phyloP scores from a whole-genome alignment of 495 filamentous ascomycete genomes.

The Aspergillus baeticus region DNA sequence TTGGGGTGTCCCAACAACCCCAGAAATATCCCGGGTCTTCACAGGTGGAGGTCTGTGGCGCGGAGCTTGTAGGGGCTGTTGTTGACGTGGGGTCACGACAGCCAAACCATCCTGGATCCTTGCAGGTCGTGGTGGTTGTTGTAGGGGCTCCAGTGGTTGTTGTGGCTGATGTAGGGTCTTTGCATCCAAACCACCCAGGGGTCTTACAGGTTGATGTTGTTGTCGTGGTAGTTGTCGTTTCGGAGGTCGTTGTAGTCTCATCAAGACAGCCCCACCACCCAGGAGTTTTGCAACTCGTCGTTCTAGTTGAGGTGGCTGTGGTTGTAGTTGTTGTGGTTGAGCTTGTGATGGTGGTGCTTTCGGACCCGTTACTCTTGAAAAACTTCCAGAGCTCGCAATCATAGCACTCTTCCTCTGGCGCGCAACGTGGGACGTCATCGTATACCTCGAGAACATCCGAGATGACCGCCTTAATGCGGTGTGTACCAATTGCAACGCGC shows the following conservation, averaged over 20 bases:
- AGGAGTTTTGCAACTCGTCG: conserved; percentile 84
- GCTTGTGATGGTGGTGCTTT: conserved; percentile 67
- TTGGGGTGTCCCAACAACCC: conserved; percentile 50
- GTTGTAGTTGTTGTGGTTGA: conserved; percentile 51
- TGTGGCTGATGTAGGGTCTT: conserved; percentile 37
- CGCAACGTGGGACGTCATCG: conserved; percentile 73
- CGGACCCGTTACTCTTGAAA: conserved; percentile 83
- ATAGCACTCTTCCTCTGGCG: conserved; percentile 69
- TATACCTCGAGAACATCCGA: conserved; percentile 81
- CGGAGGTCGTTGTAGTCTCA: conserved; percentile 61
- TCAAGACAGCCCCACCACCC: conserved; percentile 64
- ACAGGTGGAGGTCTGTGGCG: conserved; percentile 38
- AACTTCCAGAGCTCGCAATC: conserved; percentile 96
- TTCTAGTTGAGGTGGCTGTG: conserved; percentile 62
- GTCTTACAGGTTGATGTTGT: conserved; percentile 81
- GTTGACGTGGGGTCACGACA: conserved; percentile 58
- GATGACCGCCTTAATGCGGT: conserved; percentile 83
- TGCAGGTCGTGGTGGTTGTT: conserved; percentile 46
- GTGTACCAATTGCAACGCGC: conserved; percentile 80
- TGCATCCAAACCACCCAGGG: conserved; percentile 65
- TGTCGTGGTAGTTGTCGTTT: conserved; percentile 50
- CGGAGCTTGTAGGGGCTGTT: conserved; percentile 34
- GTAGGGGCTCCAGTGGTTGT: conserved; percentile 26
- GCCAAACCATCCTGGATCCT: conserved; percentile 70
- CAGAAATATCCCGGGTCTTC: conserved; percentile 55